phyloP scores from a whole-genome alignment of 306 rosid genomes.

The Abrus precatorius region DNA sequence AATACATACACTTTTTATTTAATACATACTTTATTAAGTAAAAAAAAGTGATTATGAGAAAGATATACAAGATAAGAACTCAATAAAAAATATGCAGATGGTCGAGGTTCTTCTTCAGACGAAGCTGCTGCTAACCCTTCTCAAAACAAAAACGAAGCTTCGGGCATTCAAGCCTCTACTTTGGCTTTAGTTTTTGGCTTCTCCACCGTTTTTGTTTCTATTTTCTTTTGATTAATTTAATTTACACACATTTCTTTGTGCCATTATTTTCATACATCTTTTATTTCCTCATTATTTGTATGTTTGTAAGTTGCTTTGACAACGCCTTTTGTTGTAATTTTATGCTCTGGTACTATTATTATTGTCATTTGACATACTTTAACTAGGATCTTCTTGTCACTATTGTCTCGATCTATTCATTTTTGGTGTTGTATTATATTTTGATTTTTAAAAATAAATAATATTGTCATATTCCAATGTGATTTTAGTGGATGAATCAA shows the following conservation, averaged over 20 bases:
- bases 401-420: background rate
- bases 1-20: too few species aligned
- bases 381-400: conserved; percentile 19
- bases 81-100: conserved; percentile 35
- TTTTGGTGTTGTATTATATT: background rate
- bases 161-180: conserved; percentile 31
- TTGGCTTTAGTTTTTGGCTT: conserved; percentile 42
- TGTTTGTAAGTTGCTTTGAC: conserved; percentile 20
- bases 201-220: conserved; percentile 20
- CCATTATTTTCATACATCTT: conserved; percentile 18
- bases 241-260: background rate
- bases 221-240: conserved; percentile 41
- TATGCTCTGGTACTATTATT: conserved; percentile 1
- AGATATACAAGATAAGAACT: too few species aligned
- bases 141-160: conserved; percentile 38
- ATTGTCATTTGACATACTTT: conserved; percentile 30
- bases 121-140: conserved; percentile 43
- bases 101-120: conserved; percentile 22
- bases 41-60: too few species aligned
- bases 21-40: too few species aligned
- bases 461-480: background rate
- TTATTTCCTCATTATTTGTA: conserved; percentile 42
- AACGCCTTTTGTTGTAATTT: conserved; percentile 35
- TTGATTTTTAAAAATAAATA: conserved; percentile 7
- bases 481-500: background rate